Evolutionary conservation across 2,329 filamentous ascomycete species (phyloP).

Genomic region (Cordyceps farinosa): DNA sequence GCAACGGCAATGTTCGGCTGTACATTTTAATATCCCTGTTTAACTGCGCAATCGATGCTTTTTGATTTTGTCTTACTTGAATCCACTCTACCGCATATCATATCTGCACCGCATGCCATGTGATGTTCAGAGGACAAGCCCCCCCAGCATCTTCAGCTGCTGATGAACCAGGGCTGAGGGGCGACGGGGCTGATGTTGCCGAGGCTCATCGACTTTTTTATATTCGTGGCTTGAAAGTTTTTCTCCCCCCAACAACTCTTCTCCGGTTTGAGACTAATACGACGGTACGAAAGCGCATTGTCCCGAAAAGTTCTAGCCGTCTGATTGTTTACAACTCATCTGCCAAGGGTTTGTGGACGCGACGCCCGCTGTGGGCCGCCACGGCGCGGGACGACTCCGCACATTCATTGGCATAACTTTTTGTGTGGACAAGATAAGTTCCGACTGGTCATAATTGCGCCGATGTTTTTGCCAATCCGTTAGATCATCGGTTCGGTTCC

Average conservation of each 20-base stretch:
- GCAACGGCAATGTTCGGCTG: neutral
- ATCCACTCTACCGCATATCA: neutral
- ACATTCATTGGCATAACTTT: neutral
- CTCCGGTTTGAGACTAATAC: neutral
- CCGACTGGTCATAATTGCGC: neutral
- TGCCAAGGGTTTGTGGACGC: neutral
- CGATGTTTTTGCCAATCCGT: neutral
- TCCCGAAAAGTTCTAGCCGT: neutral
- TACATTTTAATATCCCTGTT: constrained; percentile 9
- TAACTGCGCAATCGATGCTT: neutral
- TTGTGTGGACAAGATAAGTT: neutral
- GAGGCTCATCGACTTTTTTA: neutral
- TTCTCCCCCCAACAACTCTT: neutral
- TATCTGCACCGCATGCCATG: neutral
- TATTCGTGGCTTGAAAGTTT: neutral
- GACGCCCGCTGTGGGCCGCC: constrained; percentile 8
- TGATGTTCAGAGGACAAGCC: neutral
- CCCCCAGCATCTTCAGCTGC: neutral
- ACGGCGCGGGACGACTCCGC: neutral
- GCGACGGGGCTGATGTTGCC: neutral
- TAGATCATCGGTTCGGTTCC: neutral
- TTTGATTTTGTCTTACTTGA: neutral
- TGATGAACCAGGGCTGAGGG: neutral
- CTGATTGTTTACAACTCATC: neutral
- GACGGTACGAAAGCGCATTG: neutral